Evolutionary conservation across 2,329 filamentous ascomycete species (phyloP).

Genomic region (Fusarium goolgardi): DNA sequence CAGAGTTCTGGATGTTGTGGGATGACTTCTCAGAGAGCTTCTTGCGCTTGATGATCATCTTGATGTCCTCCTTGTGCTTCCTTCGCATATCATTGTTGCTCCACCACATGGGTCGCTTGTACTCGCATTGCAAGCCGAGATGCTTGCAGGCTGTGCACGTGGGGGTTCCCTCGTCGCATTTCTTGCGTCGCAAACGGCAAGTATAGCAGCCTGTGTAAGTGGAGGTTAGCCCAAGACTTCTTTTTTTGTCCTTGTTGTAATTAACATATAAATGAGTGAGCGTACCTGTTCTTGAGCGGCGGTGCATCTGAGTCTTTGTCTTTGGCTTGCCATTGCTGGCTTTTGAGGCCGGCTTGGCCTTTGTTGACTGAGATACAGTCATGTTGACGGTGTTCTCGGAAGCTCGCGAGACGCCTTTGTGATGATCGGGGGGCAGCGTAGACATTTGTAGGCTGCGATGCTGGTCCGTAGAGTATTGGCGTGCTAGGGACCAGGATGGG

Average conservation of each 20-base stretch:
- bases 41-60: slow-evolving; percentile 96
- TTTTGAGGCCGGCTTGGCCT: slow-evolving; percentile 69
- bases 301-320: slow-evolving; percentile 86
- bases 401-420: slow-evolving; percentile 62
- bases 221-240: slow-evolving; percentile 12
- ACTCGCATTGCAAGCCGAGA: slow-evolving; percentile 90
- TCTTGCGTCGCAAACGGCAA: slow-evolving; percentile 74
- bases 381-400: slow-evolving; percentile 64
- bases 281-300: slow-evolving; percentile 93
- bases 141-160: slow-evolving; percentile 74
- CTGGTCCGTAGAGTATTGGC: slow-evolving; percentile 49
- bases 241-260: not conserved
- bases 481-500: slow-evolving; percentile 45
- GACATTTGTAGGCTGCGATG: slow-evolving; percentile 67
- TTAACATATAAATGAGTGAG: slow-evolving; percentile 52
- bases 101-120: slow-evolving; percentile 98
- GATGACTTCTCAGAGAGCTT: slow-evolving; percentile 90
- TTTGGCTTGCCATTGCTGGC: slow-evolving; percentile 67
- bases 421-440: slow-evolving; percentile 72
- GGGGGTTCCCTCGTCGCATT: slow-evolving; percentile 74
- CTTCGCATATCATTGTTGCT: slow-evolving; percentile 88
- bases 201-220: slow-evolving; percentile 70
- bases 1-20: slow-evolving; percentile 64
- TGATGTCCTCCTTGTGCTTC: slow-evolving; percentile 93
- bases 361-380: slow-evolving; percentile 69